Evolutionary conservation across 768 basidiomycete species (phyloP).

Genomic region (Trametes sanguinea): DNA sequence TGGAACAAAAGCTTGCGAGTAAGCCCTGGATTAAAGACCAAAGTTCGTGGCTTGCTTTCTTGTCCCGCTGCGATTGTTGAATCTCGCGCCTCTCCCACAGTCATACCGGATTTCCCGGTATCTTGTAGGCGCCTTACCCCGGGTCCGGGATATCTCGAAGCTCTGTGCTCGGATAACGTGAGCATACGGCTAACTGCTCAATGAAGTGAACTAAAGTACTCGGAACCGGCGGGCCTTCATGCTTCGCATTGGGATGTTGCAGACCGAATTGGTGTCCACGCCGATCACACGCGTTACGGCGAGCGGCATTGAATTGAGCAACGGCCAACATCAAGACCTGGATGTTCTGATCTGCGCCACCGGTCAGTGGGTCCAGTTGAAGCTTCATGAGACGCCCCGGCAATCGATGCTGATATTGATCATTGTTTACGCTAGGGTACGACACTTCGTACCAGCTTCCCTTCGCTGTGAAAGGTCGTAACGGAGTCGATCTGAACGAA

Average conservation of each 20-base stretch:
- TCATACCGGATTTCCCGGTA: conserved; percentile 59
- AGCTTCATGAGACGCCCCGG: too few relatives aligned
- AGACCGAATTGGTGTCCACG: conserved; percentile 56
- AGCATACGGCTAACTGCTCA: neutral
- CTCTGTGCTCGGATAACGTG: conserved; percentile 63
- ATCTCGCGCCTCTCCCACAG: conserved; percentile 30
- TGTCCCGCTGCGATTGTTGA: neutral
- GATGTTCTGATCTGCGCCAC: conserved; percentile 62
- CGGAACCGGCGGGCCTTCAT: too few relatives aligned
- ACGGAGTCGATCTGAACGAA: conserved; percentile 51
- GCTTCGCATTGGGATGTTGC: neutral
- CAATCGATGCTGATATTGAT: too few relatives aligned
- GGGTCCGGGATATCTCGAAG: conserved; percentile 68
- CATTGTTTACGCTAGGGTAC: conserved; percentile 41
- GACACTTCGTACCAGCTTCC: conserved; percentile 51
- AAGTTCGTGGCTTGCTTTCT: conserved; percentile 33
- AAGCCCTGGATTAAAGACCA: conserved; percentile 64
- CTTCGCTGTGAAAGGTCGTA: conserved; percentile 56
- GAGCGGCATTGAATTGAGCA: conserved; percentile 55
- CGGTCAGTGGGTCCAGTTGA: too few relatives aligned
- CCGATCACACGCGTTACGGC: conserved; percentile 53
- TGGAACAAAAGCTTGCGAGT: conserved; percentile 49
- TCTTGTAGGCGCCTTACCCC: conserved; percentile 65
- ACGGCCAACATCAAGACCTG: conserved; percentile 55
- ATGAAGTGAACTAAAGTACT: neutral